Percentiles rank a stretch among this genome's conserved stretches.
Conservation (phyloP, 768 basidiomycete genomes). For the Lactifluus volemus region DNA sequence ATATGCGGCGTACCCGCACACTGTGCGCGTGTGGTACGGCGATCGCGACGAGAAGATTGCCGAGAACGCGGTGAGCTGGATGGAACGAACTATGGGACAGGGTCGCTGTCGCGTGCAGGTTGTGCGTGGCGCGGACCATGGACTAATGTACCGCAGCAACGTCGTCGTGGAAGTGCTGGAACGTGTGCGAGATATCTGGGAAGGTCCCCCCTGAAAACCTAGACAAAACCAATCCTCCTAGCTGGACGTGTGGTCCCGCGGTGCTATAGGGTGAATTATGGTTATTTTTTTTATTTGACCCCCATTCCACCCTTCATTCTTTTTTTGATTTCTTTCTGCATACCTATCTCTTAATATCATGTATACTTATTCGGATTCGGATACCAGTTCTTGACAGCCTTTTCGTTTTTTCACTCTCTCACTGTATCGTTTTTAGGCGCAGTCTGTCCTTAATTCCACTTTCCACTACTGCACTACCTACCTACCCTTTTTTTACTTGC, state of each 20-base stretch:
- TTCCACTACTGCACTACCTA: constrained; percentile 1
- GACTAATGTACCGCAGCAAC: constrained; percentile 84
- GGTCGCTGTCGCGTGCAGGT: constrained; percentile 72
- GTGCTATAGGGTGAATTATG: not conserved
- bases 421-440: constrained; percentile 8
- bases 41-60: constrained; percentile 91
- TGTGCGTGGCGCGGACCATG: constrained; percentile 84
- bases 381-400: constrained; percentile 3
- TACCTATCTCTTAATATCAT: not conserved
- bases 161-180: constrained; percentile 85
- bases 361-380: constrained; percentile 17
- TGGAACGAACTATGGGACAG: constrained; percentile 76
- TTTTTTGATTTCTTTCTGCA: not conserved
- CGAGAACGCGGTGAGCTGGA: constrained; percentile 85
- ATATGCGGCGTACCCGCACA: constrained; percentile 69
- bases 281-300: not conserved
- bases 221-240: not conserved
- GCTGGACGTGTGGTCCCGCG: not conserved
- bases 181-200: constrained; percentile 43
- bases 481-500: constrained; percentile 4
- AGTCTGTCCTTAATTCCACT: not conserved
- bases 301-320: not conserved
- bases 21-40: constrained; percentile 85
- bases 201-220: constrained; percentile 8
- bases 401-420: not conserved